phyloP scores from a whole-genome alignment of 306 rosid species.

The Quercus parvula region DNA sequence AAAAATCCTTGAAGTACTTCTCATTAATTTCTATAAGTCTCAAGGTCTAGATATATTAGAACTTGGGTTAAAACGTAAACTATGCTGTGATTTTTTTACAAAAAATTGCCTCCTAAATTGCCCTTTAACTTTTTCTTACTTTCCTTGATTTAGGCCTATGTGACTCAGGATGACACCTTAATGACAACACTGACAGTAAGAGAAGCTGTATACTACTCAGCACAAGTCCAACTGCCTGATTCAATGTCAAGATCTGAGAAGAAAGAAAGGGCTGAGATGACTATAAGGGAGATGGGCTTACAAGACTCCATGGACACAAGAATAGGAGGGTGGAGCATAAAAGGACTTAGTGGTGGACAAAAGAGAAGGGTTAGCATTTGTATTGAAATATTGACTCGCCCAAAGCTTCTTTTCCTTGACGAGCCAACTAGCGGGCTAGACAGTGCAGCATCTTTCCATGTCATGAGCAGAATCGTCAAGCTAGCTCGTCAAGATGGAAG shows the following conservation, averaged over 20 bases:
- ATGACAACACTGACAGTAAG: constrained; percentile 49
- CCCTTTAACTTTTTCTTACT: background rate
- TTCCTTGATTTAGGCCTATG: constrained; percentile 42
- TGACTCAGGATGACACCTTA: constrained; percentile 65
- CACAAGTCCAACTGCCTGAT: constrained; percentile 57
- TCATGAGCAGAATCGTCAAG: constrained; percentile 49
- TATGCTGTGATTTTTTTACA: too few species aligned
- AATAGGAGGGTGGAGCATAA: constrained; percentile 54
- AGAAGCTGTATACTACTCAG: constrained; percentile 59
- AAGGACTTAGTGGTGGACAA: constrained; percentile 66
- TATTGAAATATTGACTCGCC: constrained; percentile 62
- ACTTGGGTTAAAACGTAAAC: too few species aligned
- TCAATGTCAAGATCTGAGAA: constrained; percentile 56
- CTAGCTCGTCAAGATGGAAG: constrained; percentile 44
- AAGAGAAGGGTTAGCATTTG: constrained; percentile 73
- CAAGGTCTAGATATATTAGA: too few species aligned
- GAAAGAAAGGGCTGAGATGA: constrained; percentile 47
- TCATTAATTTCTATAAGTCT: too few species aligned
- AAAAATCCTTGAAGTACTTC: too few species aligned
- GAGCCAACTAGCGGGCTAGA: constrained; percentile 86
- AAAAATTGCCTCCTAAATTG: too few species aligned
- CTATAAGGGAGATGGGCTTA: constrained; percentile 61
- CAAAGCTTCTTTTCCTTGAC: constrained; percentile 63
- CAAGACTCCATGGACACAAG: constrained; percentile 51
- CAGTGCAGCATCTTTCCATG: constrained; percentile 71